A percentile compares a stretch with the other conserved stretches of the same genome.
Conservation (phyloP, 108 stramenopile genomes). For the Cylindrotheca fusiformis region DNA sequence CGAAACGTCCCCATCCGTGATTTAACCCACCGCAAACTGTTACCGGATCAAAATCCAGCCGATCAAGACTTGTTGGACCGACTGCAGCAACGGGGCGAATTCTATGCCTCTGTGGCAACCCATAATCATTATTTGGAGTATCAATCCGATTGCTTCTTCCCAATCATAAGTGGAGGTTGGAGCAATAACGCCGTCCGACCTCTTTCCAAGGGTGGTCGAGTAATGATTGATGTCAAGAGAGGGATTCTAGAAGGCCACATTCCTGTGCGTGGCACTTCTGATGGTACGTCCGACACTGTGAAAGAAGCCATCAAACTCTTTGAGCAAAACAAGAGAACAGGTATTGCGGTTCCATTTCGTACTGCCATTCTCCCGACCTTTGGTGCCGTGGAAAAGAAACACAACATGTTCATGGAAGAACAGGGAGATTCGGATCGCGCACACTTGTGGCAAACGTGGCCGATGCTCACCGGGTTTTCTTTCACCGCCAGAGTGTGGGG, state of each 20-base stretch:
- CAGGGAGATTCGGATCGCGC: conserved; percentile 45
- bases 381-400: conserved; percentile 15
- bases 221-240: conserved; percentile 64
- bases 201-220: conserved; percentile 56
- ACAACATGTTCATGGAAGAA: conserved; percentile 8
- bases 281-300: conserved; percentile 65
- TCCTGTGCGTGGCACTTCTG: conserved; percentile 47
- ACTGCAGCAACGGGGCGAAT: conserved; percentile 59
- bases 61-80: conserved; percentile 38
- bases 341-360: conserved; percentile 63
- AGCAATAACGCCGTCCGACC: conserved; percentile 63
- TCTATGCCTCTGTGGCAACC: conserved; percentile 61
- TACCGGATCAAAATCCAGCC: conserved; percentile 12
- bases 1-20: conserved; percentile 49
- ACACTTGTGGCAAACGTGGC: conserved; percentile 65
- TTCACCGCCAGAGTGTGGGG: conserved; percentile 72
- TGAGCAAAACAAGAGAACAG: conserved; percentile 64
- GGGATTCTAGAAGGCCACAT: conserved; percentile 60
- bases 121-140: conserved; percentile 69
- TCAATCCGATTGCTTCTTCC: conserved; percentile 58
- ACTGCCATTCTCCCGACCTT: conserved; percentile 56
- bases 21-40: conserved; percentile 53
- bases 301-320: conserved; percentile 71
- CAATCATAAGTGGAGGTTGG: conserved; percentile 64
- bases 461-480: conserved; percentile 60